Evolutionary conservation across 768 basidiomycete genomes (phyloP), one percentile per base, ranked within the genome.

Genomic region (Dentipellis fragilis): DNA sequence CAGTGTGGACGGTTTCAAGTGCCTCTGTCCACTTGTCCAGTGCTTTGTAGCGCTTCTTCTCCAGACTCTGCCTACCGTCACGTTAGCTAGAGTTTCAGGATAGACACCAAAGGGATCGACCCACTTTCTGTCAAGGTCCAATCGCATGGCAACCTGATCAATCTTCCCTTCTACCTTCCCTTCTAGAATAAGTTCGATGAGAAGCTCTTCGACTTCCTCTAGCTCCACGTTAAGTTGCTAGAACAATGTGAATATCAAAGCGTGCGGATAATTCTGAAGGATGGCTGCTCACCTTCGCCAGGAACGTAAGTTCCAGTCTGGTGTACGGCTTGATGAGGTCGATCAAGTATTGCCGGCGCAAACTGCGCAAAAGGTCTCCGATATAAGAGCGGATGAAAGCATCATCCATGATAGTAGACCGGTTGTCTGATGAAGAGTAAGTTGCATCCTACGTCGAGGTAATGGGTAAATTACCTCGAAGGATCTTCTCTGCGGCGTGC

Each of bases 301-400:
- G 80, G 78, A 94, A 96, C 17, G 86, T 80, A 42, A 98, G 77
- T 68, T 98, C 95, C 34, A 99, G 78, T 35, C 95, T 80, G 0
- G 91, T 94, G 72, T 99, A 99, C 8, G 96, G 94, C 68, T 94
- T 95, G 75, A 98, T 96, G 58, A 97, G 82, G 66, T 98, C 96
- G 62, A 98, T 93, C 62, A 99, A 81, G 67, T 97, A 99, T 65
- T 95, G 93, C 0, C 96, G 98, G 7, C 96, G 80, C 56, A 99
- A 72, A 66, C 92, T 94, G 52, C 89, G 87, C 57, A 99, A 78
- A 17, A 99, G 84, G 69, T 98, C 96, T 59, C 93, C 94, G 52
- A 98, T 97, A 71, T 97, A 95, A n/a, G 79, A 78, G 34, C 86
- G 81, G 66, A 99, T 98, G 74, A 99, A 99, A 0, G 80, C 68